Conservation (phyloP, 2,329 filamentous ascomycete genomes). For the Ophiocordyceps camponoti-rufipedis region DNA sequence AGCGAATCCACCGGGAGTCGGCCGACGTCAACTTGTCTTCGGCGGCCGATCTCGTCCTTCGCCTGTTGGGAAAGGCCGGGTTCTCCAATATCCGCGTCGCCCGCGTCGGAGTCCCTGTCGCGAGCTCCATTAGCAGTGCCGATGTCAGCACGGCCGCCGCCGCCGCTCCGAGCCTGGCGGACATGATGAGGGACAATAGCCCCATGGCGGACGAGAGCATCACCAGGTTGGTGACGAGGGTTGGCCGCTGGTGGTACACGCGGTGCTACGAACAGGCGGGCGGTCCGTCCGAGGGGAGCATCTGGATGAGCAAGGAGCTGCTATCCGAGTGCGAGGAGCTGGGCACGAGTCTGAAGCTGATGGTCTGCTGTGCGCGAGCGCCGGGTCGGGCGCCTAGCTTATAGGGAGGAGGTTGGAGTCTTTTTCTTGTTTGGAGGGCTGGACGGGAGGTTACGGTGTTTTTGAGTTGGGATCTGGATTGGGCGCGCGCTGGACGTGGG, state of each 20-base stretch:
- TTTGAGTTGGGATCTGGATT: neutral
- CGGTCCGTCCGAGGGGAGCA: conserved; percentile 30
- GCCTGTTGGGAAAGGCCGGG: conserved; percentile 47
- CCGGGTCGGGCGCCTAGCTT: conserved; percentile 36
- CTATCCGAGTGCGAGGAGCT: conserved; percentile 73
- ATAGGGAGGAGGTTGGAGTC: neutral
- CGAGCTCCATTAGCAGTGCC: conserved; percentile 24
- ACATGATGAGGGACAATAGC: conserved; percentile 56
- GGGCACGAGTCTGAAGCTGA: conserved; percentile 72
- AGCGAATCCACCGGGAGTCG: conserved; percentile 43
- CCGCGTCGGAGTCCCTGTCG: conserved; percentile 60
- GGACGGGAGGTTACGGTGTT: neutral
- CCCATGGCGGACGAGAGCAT: conserved; percentile 65
- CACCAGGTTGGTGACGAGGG: conserved; percentile 77
- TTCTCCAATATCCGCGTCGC: conserved; percentile 60
- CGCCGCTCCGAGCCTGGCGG: conserved; percentile 40
- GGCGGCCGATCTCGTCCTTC: conserved; percentile 42
- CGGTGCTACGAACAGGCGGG: conserved; percentile 69
- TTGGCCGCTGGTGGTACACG: conserved; percentile 93
- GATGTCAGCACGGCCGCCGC: conserved; percentile 4
- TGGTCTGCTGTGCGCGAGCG: conserved; percentile 82
- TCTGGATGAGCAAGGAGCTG: conserved; percentile 63
- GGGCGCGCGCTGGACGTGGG: neutral
- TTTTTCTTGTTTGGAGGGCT: neutral
- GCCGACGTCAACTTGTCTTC: conserved; percentile 42